Percentiles rank a stretch among this genome's conserved stretches.
Evolutionary conservation across 2,329 filamentous ascomycete genomes (phyloP).

Genomic region (Fusarium brachygibbosum): DNA sequence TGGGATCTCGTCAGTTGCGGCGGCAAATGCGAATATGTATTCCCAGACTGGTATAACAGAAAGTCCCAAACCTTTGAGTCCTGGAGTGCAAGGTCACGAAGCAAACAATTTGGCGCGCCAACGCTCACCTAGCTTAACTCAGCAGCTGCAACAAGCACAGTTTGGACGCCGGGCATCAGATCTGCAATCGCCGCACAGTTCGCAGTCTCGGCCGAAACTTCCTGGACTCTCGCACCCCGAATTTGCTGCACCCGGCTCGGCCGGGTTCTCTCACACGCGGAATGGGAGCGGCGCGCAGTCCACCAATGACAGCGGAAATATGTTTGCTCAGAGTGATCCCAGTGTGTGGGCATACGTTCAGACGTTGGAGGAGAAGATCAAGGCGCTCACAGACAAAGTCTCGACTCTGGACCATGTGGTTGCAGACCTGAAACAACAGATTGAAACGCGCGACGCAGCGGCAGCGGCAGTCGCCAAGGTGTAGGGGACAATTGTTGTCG

Average conservation of each 20-base stretch:
- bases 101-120: conserved; percentile 66
- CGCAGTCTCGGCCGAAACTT: conserved; percentile 57
- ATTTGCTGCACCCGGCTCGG: conserved; percentile 51
- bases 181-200: conserved; percentile 66
- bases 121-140: conserved; percentile 74
- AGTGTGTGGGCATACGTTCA: conserved; percentile 81
- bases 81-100: conserved; percentile 69
- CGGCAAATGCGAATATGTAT: conserved; percentile 72
- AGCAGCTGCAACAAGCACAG: conserved; percentile 75
- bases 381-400: conserved; percentile 55
- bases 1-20: conserved; percentile 63
- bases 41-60: conserved; percentile 82
- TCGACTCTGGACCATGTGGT: conserved; percentile 54
- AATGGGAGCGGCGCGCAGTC: conserved; percentile 66
- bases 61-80: conserved; percentile 86
- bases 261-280: conserved; percentile 51
- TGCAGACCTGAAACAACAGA: conserved; percentile 52
- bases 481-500: conserved; percentile 26
- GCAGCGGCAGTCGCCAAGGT: conserved; percentile 42
- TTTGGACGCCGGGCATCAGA: conserved; percentile 68
- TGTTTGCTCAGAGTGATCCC: conserved; percentile 72
- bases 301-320: conserved; percentile 73
- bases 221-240: conserved; percentile 56
- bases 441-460: conserved; percentile 51
- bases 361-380: conserved; percentile 71